phyloP scores from a whole-genome alignment of 1,284 basidiomycete genomes.

The Entoloma clypeatum region DNA sequence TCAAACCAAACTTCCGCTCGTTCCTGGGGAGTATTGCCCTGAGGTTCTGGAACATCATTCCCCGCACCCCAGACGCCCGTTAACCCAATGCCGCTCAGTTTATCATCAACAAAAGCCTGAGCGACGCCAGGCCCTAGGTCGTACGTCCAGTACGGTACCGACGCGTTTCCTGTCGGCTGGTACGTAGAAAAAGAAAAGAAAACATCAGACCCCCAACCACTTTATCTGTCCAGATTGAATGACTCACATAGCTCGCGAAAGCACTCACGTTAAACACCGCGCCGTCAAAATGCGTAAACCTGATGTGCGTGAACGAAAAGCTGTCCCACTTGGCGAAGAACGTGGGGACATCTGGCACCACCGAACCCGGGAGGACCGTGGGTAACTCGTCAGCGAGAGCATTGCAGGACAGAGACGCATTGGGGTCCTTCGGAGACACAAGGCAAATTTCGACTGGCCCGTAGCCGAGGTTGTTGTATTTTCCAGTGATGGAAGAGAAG shows the following conservation, averaged over 20 bases:
- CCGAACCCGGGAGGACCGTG: conserved; percentile 19
- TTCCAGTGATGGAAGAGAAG: conserved; percentile 18
- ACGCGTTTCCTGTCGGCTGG: conserved; percentile 15
- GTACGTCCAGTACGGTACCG: conserved; percentile 16
- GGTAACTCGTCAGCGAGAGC: conserved; percentile 14
- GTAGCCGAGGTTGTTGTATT: conserved; percentile 4
- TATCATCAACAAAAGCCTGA: conserved; percentile 12
- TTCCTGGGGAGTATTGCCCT: conserved; percentile 19
- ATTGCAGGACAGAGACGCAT: conserved; percentile 15
- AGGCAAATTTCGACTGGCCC: conserved; percentile 8
- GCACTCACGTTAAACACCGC: conserved; percentile 19
- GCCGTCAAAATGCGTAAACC: conserved; percentile 22
- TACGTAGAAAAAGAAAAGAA: not conserved
- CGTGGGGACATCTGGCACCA: conserved; percentile 19
- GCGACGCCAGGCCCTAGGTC: conserved; percentile 5
- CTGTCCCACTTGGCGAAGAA: conserved; percentile 19
- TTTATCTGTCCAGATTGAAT: too few species aligned
- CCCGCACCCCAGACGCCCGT: conserved; percentile 23
- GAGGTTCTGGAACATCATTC: conserved; percentile 16
- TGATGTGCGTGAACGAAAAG: conserved; percentile 16
- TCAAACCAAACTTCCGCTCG: conserved; percentile 27
- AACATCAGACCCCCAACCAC: conserved; percentile 1
- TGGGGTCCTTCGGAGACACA: conserved; percentile 3
- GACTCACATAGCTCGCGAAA: conserved; percentile 16
- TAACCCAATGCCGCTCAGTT: conserved; percentile 17